These are phyloP conservation scores for Candida pseudofarinosa DNA, from an alignment of 805 yeast species.

Conservation along the genomic window DNA sequence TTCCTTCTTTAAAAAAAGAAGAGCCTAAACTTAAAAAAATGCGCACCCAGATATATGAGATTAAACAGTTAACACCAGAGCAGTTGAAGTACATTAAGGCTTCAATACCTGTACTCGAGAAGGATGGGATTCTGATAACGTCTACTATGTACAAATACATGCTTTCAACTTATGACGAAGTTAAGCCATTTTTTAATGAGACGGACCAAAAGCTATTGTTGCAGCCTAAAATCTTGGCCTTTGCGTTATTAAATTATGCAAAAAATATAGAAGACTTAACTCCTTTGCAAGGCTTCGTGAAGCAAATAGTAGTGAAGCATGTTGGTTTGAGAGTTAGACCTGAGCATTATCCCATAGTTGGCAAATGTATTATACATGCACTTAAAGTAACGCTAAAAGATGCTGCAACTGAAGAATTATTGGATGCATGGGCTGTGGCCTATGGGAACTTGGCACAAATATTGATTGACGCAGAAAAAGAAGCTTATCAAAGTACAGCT, in stretches of 20 bases:
- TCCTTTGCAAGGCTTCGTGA: slow-evolving; percentile 50
- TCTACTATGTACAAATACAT: slow-evolving; percentile 50
- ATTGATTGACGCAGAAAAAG: slow-evolving; percentile 52
- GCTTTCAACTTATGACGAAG: slow-evolving; percentile 51
- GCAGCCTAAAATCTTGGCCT: slow-evolving; percentile 65
- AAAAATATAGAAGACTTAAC: slow-evolving; percentile 56
- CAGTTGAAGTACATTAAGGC: slow-evolving; percentile 38
- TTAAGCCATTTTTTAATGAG: slow-evolving; percentile 57
- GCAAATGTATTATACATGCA: slow-evolving; percentile 50
- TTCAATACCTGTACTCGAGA: slow-evolving; percentile 54
- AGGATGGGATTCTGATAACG: slow-evolving; percentile 53
- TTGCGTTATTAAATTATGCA: slow-evolving; percentile 58
- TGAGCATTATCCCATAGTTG: slow-evolving; percentile 66
- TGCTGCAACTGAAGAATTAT: slow-evolving; percentile 52
- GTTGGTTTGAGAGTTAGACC: slow-evolving; percentile 59
- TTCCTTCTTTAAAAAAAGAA: no score
- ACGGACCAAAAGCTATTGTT: slow-evolving; percentile 49
- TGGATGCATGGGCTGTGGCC: slow-evolving; percentile 64
- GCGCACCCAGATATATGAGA: slow-evolving; percentile 20
- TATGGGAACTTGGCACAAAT: slow-evolving; percentile 60
- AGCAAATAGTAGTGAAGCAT: slow-evolving; percentile 61
- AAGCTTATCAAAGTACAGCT: slow-evolving; percentile 35
- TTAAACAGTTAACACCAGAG: slow-evolving; percentile 23
- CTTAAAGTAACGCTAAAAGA: slow-evolving; percentile 53
- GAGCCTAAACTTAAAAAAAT: no score